Percentiles rank a stretch among this genome's conserved stretches.
These are phyloP conservation scores for Nannizzia gypsea DNA, from an alignment of 2,329 filamentous ascomycete species.

Conservation along the genomic window DNA sequence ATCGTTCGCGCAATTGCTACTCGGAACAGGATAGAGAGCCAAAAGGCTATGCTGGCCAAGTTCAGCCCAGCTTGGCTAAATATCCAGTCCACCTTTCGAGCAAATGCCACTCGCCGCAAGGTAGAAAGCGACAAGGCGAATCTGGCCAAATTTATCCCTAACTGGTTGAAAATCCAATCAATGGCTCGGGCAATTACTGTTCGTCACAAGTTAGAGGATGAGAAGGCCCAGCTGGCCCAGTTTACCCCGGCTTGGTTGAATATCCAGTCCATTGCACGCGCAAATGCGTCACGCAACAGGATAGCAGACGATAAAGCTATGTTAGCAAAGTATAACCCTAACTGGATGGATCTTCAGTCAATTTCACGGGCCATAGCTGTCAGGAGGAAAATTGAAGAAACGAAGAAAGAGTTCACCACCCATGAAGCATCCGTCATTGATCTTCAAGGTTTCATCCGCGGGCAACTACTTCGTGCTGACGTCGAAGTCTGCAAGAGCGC, in stretches of 20 bases:
- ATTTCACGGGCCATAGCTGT: constrained; percentile 30
- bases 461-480: constrained; percentile 22
- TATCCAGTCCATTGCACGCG: constrained; percentile 38
- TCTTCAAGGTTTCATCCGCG: constrained; percentile 27
- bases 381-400: constrained; percentile 19
- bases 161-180: background rate
- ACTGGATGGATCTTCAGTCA: constrained; percentile 36
- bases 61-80: constrained; percentile 17
- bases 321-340: background rate
- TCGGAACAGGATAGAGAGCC: constrained; percentile 29
- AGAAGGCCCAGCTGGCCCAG: background rate
- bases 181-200: background rate
- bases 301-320: constrained; percentile 12
- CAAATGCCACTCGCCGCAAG: constrained; percentile 18
- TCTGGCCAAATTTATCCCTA: constrained; percentile 29
- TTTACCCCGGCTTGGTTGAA: constrained; percentile 22
- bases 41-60: constrained; percentile 32
- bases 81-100: constrained; percentile 21
- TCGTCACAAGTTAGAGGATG: background rate
- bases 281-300: constrained; percentile 21
- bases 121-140: constrained; percentile 23
- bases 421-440: constrained; percentile 21
- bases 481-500: constrained; percentile 25
- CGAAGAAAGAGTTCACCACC: constrained; percentile 21
- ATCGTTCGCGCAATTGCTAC: constrained; percentile 19